Evolutionary conservation across 768 basidiomycete species (phyloP).

Genomic region (Rhodotorula toruloides): DNA sequence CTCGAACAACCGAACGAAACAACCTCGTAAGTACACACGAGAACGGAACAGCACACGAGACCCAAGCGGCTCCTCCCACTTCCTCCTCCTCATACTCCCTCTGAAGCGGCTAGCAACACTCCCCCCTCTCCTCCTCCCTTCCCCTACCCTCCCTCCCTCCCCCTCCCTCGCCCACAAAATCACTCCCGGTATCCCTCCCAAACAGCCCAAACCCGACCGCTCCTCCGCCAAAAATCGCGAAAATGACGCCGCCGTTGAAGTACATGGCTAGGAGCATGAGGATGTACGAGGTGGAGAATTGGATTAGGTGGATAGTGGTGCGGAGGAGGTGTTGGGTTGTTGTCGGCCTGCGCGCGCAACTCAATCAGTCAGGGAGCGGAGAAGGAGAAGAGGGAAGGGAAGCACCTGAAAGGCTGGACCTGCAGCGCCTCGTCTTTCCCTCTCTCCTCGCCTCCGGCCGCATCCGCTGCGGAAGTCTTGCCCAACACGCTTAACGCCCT

Average conservation of each 20-base stretch:
- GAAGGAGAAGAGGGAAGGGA: background rate
- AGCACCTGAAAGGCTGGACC: conserved; percentile 15
- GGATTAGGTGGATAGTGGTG: conserved; percentile 42
- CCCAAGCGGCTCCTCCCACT: too few species aligned
- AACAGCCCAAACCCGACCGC: conserved; percentile 14
- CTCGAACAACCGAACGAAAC: too few species aligned
- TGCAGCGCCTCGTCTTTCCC: background rate
- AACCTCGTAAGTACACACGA: too few species aligned
- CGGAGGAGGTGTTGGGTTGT: conserved; percentile 45
- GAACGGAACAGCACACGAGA: too few species aligned
- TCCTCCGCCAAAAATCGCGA: conserved; percentile 41
- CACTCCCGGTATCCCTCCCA: too few species aligned
- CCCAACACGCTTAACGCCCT: conserved; percentile 9
- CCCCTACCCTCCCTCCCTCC: too few species aligned
- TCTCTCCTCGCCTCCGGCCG: too few species aligned
- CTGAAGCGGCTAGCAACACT: too few species aligned
- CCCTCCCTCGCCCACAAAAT: too few species aligned
- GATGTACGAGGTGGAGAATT: conserved; percentile 43
- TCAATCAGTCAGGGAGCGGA: background rate
- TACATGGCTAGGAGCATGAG: conserved; percentile 44
- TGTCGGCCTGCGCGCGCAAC: conserved; percentile 4
- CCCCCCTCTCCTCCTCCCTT: too few species aligned
- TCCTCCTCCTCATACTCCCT: too few species aligned
- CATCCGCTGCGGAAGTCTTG: too few species aligned
- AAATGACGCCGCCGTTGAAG: conserved; percentile 46